Conservation (phyloP, 345 rosid species). For the Populus deltoides region DNA sequence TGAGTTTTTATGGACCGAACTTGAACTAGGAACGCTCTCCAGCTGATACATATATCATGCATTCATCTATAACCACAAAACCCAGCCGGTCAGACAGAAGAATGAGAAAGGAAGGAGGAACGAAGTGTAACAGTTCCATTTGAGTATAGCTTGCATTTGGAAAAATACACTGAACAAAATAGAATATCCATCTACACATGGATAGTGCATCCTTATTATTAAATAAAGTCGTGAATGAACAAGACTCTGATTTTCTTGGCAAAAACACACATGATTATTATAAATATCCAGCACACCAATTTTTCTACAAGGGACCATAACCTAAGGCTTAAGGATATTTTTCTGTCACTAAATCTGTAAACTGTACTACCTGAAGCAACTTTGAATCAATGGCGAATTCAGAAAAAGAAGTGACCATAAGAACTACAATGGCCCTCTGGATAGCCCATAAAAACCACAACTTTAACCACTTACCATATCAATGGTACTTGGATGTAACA, state of each 20-base stretch:
- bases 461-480: neutral
- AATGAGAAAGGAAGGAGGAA: neutral
- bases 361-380: neutral
- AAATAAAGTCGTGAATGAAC: neutral
- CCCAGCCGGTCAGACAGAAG: conserved; percentile 3
- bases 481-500: neutral
- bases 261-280: neutral
- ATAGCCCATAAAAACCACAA: neutral
- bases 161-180: neutral
- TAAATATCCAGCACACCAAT: neutral
- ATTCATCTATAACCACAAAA: conserved; percentile 34
- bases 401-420: neutral
- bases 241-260: neutral
- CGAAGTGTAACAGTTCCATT: neutral
- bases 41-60: conserved; percentile 45
- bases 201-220: neutral
- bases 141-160: neutral
- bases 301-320: neutral
- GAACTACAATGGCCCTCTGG: neutral
- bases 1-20: conserved; percentile 41
- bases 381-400: neutral
- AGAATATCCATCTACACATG: neutral
- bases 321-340: neutral
- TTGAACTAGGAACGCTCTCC: conserved; percentile 39
- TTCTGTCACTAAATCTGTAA: neutral